These are phyloP conservation scores for Trypanosomatidae sp. DNA, from an alignment of 208 protist genomes.

Conservation along the genomic window DNA sequence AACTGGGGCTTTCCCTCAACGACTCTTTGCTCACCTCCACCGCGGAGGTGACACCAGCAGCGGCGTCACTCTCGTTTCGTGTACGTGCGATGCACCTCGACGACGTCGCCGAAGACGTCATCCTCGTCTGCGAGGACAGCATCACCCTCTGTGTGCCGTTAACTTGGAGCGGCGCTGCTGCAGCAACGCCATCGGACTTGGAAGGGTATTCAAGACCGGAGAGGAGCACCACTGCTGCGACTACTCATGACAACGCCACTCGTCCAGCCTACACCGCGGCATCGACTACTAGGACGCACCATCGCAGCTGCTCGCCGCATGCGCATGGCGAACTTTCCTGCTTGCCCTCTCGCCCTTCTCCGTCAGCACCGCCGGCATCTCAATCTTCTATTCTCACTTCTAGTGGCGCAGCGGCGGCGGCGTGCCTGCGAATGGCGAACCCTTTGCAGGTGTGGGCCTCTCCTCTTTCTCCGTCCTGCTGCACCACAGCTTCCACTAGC, in stretches of 20 bases:
- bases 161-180: background rate
- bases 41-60: background rate
- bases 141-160: conserved; percentile 30
- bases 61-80: conserved; percentile 15
- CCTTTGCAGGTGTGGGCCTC: conserved; percentile 8
- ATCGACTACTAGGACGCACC: background rate
- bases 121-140: conserved; percentile 42
- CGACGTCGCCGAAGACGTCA: conserved; percentile 54
- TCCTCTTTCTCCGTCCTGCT: background rate
- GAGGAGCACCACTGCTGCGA: background rate
- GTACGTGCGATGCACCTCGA: conserved; percentile 42
- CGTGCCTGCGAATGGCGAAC: conserved; percentile 21
- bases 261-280: background rate
- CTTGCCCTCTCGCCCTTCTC: background rate
- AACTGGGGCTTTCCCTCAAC: conserved; percentile 2
- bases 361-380: background rate
- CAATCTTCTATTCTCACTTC: background rate
- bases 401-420: conserved; percentile 7
- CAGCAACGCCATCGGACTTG: background rate
- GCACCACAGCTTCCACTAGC: background rate
- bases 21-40: background rate
- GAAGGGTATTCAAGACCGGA: background rate
- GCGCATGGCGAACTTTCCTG: background rate
- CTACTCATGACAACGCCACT: background rate
- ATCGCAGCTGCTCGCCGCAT: background rate